Evolutionary conservation across 176 grass and related monocot species (phyloP), one percentile per base, ranked within the genome.

Genomic region (Aegilops umbellulata): DNA sequence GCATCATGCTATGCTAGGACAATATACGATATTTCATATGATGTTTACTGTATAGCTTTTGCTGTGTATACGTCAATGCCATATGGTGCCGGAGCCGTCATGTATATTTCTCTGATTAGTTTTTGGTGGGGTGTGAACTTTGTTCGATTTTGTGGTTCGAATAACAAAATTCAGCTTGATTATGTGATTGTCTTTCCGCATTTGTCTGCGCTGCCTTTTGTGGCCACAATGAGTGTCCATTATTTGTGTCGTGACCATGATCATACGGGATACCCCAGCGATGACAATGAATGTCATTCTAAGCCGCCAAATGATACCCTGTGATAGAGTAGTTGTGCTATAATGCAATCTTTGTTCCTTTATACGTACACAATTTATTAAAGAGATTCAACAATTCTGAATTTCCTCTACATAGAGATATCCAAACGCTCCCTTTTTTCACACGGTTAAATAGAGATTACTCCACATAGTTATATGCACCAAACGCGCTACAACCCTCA

Each of bases 161-260:
- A 19, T 53, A 71, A 60, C 70, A 74, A 31, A 10, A 27, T 73
- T 42, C 60, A 76, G 46, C 25, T 80, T 84, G 66, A 57, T 89
- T 31, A 35, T 13, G 6, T 4, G 16, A 46, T 9, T 47, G n/a
- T 1, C 27, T 61, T 49, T 47, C 14, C 24, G 3, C 22, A 17
- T 36, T 60, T 60, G 42, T 55, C 62, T 29, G 29, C 30, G 57
- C 9, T 62, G 34, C 22, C 1, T 41, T 67, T 66, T 39, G 16
- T 31, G 17, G 38, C 3, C 0, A 73, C 7, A 58, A 22, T 22
- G 16, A 53, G 49, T 53, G 46, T 27, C 61, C 23, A 63, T 27
- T 63, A 53, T 53, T 19, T 53, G 2, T 53, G 5, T 19, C 2
- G 16, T 19, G 49, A 53, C 7, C 5, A 17, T 0, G 13, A 51